Conservation (phyloP, 768 basidiomycete species). For the Tephrocybe sp. region DNA sequence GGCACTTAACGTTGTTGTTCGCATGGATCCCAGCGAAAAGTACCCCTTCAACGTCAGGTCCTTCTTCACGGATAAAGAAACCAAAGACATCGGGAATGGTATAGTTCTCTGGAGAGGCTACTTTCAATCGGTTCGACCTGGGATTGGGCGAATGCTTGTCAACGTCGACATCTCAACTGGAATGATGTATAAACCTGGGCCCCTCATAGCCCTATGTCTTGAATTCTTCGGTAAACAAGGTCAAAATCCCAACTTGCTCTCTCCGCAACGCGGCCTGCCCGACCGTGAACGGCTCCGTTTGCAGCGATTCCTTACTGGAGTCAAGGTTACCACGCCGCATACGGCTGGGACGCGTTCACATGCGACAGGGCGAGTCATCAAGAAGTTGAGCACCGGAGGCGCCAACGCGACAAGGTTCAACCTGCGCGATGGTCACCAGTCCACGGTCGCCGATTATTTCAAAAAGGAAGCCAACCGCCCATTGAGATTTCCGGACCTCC, state of each 20-base stretch:
- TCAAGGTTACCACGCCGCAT: constrained; percentile 28
- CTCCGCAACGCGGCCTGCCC: constrained; percentile 40
- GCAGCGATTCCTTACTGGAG: constrained; percentile 34
- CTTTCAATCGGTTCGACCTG: constrained; percentile 77
- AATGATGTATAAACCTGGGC: constrained; percentile 70
- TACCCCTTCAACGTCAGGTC: constrained; percentile 75
- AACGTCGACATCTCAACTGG: constrained; percentile 81
- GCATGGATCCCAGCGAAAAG: constrained; percentile 68
- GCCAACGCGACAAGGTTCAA: constrained; percentile 50
- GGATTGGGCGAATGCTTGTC: constrained; percentile 59
- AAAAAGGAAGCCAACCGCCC: constrained; percentile 23
- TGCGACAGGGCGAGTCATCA: constrained; percentile 47
- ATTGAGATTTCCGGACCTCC: constrained; percentile 44
- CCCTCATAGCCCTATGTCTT: constrained; percentile 56
- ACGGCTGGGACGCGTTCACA: constrained; percentile 3
- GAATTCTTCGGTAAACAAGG: constrained; percentile 45
- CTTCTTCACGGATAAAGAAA: constrained; percentile 65
- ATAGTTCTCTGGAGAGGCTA: constrained; percentile 78
- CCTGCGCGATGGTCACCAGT: constrained; percentile 35
- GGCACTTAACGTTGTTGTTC: constrained; percentile 75
- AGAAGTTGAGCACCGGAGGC: constrained; percentile 49
- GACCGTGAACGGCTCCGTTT: constrained; percentile 50
- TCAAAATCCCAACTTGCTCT: constrained; percentile 26
- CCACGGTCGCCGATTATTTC: constrained; percentile 22
- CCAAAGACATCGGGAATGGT: constrained; percentile 54